Evolutionary conservation across 768 basidiomycete species (phyloP).

Genomic region (Lactarius sp.): DNA sequence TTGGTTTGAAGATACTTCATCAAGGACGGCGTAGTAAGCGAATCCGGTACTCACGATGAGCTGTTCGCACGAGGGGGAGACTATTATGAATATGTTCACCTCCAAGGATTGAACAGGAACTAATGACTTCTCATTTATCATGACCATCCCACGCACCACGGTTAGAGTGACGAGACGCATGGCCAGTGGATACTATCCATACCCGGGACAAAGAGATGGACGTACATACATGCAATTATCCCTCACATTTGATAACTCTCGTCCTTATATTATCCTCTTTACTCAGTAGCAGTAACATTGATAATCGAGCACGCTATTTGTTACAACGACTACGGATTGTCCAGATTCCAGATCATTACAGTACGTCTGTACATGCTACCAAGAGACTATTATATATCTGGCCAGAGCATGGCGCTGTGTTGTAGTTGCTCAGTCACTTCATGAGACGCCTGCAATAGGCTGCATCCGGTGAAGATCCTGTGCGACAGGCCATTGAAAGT

Average conservation of each 20-base stretch:
- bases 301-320: too few relatives aligned
- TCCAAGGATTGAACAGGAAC: slow-evolving; percentile 21
- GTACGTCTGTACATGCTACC: too few relatives aligned
- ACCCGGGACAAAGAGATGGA: background rate
- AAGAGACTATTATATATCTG: too few relatives aligned
- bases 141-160: background rate
- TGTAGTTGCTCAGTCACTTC: too few relatives aligned
- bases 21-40: slow-evolving; percentile 25
- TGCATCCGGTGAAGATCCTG: too few relatives aligned
- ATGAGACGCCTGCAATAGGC: too few relatives aligned
- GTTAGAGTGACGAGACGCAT: background rate
- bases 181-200: background rate
- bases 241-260: background rate
- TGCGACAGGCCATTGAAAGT: too few relatives aligned
- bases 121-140: background rate
- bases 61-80: slow-evolving; percentile 20
- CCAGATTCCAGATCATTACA: too few relatives aligned
- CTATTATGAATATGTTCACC: slow-evolving; percentile 27
- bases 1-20: slow-evolving; percentile 22
- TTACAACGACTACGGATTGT: too few relatives aligned
- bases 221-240: background rate
- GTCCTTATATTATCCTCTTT: background rate
- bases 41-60: slow-evolving; percentile 26
- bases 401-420: too few relatives aligned
- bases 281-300: background rate